Evolutionary conservation across 768 basidiomycete species (phyloP).

Genomic region (Saitozyma sp.): DNA sequence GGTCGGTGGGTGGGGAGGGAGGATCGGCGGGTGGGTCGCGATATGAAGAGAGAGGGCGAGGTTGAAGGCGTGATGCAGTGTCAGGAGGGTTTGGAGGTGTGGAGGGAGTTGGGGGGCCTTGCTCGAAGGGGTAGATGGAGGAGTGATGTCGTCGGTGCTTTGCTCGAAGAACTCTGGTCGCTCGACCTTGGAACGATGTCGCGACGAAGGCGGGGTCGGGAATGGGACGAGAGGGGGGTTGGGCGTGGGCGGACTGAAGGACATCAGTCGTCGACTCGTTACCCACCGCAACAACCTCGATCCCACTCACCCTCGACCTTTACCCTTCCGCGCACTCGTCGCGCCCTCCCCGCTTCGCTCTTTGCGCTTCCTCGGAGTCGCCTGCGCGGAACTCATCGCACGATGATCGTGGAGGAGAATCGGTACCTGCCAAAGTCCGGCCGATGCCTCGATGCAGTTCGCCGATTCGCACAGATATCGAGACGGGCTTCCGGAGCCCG

Average conservation of each 20-base stretch:
- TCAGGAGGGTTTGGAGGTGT: conserved; percentile 46
- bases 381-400: conserved; percentile 2
- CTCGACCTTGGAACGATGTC: conserved; percentile 18
- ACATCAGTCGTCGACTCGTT: conserved; percentile 1
- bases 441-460: too few species aligned
- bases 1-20: conserved; percentile 42
- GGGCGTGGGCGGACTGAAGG: conserved; percentile 35
- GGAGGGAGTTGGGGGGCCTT: conserved; percentile 27
- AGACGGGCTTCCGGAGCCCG: too few species aligned
- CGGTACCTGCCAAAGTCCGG: too few species aligned
- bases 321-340: conserved; percentile 14
- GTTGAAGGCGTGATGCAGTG: conserved; percentile 47
- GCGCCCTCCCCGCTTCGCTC: conserved; percentile 11
- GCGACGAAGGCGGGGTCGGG: conserved; percentile 42
- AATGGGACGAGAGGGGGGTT: conserved; percentile 49
- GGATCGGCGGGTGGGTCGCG: conserved; percentile 48
- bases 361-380: conserved; percentile 37
- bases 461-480: too few species aligned
- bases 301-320: conserved; percentile 25
- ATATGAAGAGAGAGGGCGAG: conserved; percentile 48
- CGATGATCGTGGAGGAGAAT: too few species aligned
- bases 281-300: not conserved
- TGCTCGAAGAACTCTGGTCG: conserved; percentile 3
- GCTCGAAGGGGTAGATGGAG: conserved; percentile 8
- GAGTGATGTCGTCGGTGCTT: conserved; percentile 3